Evolutionary conservation across 1,139 yeast species (phyloP).

Genomic region (Blastobotrys niveus): DNA sequence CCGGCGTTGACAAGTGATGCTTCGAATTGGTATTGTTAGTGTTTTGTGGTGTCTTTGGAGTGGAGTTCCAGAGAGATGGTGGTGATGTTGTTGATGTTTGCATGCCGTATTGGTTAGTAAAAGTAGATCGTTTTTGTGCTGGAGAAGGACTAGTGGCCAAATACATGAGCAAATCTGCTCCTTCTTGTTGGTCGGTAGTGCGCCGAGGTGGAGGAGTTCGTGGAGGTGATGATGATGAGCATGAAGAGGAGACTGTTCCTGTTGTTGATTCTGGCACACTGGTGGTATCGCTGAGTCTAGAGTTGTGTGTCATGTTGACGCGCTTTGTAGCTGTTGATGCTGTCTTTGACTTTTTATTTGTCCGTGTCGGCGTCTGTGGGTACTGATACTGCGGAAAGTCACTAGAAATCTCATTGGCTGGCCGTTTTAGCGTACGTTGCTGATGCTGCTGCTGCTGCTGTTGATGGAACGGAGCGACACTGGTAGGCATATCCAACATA

Average conservation of each 20-base stretch:
- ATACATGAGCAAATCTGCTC: conserved; percentile 76
- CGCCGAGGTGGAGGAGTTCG: conserved; percentile 22
- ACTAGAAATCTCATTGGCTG: too few species aligned
- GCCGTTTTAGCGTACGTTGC: too few species aligned
- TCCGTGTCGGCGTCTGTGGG: background rate
- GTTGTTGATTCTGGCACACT: background rate
- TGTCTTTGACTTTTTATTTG: background rate
- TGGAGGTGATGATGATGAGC: conserved; percentile 17
- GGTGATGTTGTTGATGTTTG: conserved; percentile 1
- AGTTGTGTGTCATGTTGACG: background rate
- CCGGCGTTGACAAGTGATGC: conserved; percentile 33
- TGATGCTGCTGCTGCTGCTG: too few species aligned
- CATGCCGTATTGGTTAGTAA: background rate
- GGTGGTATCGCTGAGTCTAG: conserved; percentile 3
- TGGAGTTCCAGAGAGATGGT: background rate
- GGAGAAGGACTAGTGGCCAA: conserved; percentile 86
- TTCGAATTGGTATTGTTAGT: conserved; percentile 14
- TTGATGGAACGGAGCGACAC: too few species aligned
- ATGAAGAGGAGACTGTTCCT: background rate
- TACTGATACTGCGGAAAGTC: too few species aligned
- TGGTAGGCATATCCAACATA: conserved; percentile 4
- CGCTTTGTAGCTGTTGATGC: too few species aligned
- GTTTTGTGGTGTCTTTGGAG: background rate
- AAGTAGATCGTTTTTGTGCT: conserved; percentile 36
- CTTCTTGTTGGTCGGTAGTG: conserved; percentile 51